Evolutionary conservation across 495 filamentous ascomycete species (phyloP).

Genomic region (Pseudevernia furfuracea): DNA sequence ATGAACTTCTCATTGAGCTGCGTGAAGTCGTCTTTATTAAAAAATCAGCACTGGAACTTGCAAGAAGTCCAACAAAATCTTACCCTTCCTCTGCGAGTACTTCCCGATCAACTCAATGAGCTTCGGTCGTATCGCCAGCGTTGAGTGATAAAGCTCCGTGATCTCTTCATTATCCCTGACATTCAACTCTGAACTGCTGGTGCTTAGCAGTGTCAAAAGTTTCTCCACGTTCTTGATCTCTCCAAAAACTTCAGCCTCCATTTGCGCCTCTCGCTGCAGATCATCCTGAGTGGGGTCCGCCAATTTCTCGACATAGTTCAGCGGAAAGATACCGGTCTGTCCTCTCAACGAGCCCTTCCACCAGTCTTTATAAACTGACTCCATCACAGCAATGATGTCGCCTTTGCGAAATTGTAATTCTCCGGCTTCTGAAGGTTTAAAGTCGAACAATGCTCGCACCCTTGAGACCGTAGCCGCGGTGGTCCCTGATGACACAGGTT

Average conservation of each 20-base stretch:
- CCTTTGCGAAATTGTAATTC: slow-evolving; percentile 95
- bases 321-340: slow-evolving; percentile 93
- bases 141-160: slow-evolving; percentile 87
- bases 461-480: slow-evolving; percentile 96
- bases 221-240: slow-evolving; percentile 99
- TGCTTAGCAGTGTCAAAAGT: slow-evolving; percentile 84
- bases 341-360: slow-evolving; percentile 94
- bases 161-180: slow-evolving; percentile 90
- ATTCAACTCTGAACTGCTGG: slow-evolving; percentile 80
- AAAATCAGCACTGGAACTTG: slow-evolving; percentile 10
- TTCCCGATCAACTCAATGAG: slow-evolving; percentile 97
- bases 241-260: slow-evolving; percentile 95
- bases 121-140: slow-evolving; percentile 88
- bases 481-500: slow-evolving; percentile 57
- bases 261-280: slow-evolving; percentile 89
- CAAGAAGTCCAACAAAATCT: neutral
- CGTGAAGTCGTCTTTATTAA: slow-evolving; percentile 77
- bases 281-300: slow-evolving; percentile 91
- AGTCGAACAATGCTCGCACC: slow-evolving; percentile 89
- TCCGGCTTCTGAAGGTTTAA: slow-evolving; percentile 84
- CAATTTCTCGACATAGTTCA: slow-evolving; percentile 98
- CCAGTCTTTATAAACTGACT: slow-evolving; percentile 99
- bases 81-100: slow-evolving; percentile 98
- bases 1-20: slow-evolving; percentile 99
- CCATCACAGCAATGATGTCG: slow-evolving; percentile 93